phyloP scores from a whole-genome alignment of 768 basidiomycete species.

The Lentinula guzmanii region DNA sequence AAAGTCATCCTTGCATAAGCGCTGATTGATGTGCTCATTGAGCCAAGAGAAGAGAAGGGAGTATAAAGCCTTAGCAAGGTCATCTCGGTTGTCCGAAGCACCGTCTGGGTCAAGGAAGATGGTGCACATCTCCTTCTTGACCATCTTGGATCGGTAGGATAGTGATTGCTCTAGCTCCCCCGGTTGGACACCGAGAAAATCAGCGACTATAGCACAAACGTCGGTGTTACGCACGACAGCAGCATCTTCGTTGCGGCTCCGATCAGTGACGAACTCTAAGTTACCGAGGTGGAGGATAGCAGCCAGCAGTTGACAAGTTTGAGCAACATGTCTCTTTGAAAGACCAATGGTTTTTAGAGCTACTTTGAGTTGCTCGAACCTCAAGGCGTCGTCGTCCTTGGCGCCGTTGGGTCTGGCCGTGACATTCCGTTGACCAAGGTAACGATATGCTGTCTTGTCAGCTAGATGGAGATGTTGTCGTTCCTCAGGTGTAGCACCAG shows the following conservation, averaged over 20 bases:
- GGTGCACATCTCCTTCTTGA: conserved; percentile 96
- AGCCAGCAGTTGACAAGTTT: conserved; percentile 91
- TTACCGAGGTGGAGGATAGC: conserved; percentile 97
- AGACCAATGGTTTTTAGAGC: conserved; percentile 92
- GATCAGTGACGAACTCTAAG: conserved; percentile 85
- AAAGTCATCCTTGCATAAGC: conserved; percentile 91
- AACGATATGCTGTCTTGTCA: conserved; percentile 79
- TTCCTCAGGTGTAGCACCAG: conserved; percentile 86
- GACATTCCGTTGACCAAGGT: conserved; percentile 68
- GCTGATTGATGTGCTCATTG: conserved; percentile 94
- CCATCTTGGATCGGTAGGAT: conserved; percentile 87
- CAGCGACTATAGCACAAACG: conserved; percentile 75
- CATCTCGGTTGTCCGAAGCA: conserved; percentile 88
- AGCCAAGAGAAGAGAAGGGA: conserved; percentile 94
- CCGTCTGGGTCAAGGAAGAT: conserved; percentile 94
- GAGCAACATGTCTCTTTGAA: conserved; percentile 91
- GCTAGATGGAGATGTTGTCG: conserved; percentile 79
- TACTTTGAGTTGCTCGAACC: conserved; percentile 91
- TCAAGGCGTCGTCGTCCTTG: conserved; percentile 74
- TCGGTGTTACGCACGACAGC: conserved; percentile 88
- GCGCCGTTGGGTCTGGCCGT: conserved; percentile 37
- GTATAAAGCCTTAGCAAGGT: conserved; percentile 90
- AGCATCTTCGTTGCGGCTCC: conserved; percentile 81
- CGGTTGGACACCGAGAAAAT: conserved; percentile 82
- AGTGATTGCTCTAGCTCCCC: conserved; percentile 71